Percentiles rank a stretch among this genome's conserved stretches.
phyloP scores from a whole-genome alignment of 129 eudicot species.

The Pulicaria dysenterica region DNA sequence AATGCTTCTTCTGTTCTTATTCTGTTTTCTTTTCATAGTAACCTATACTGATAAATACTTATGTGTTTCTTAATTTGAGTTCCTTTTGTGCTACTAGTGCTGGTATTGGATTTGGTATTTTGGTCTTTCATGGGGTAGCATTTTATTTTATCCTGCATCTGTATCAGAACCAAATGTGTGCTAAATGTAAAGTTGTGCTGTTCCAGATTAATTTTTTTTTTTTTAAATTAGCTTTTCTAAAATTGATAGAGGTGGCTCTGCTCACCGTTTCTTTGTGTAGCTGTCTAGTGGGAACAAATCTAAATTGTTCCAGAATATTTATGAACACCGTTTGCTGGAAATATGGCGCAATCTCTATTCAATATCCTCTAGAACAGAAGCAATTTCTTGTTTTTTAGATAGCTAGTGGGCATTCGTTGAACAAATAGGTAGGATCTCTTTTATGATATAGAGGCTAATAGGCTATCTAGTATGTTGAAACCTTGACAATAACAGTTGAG shows the following conservation, averaged over 20 bases:
- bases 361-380: constrained; percentile 4
- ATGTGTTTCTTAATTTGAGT: constrained; percentile 4
- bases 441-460: not conserved
- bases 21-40: not conserved
- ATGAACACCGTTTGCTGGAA: constrained; percentile 1
- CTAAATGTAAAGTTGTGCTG: constrained; percentile 2
- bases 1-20: constrained; percentile 2
- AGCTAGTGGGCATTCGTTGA: constrained; percentile 11
- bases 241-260: too few species aligned
- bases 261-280: too few species aligned
- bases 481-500: not conserved
- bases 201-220: too few species aligned
- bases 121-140: constrained; percentile 3
- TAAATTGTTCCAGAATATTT: not conserved
- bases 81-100: constrained; percentile 3
- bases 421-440: not conserved
- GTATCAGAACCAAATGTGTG: not conserved
- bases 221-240: not conserved
- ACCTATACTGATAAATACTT: constrained; percentile 3
- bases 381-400: constrained; percentile 4
- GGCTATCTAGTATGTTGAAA: not conserved
- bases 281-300: not conserved
- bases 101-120: not conserved
- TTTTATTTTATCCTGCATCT: not conserved
- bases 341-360: not conserved